Base-by-base conservation (phyloP, 805 yeast genomes). In the Lipomyces sp. region DNA sequence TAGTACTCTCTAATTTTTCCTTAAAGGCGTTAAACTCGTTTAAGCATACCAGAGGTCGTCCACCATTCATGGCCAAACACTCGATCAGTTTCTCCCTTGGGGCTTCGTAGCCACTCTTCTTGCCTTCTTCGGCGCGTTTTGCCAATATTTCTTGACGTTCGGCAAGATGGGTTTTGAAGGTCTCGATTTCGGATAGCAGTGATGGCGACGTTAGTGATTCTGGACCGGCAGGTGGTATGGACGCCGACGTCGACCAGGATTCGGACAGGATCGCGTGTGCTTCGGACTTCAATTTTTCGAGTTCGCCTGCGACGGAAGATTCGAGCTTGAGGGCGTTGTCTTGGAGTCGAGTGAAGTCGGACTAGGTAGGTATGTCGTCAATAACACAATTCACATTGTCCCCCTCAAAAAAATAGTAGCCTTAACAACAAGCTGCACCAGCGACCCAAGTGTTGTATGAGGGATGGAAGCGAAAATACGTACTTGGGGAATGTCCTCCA, bases 41-140 rank as follows among this genome's bases (percentile, higher is more conserved):
- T 88, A 92, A 89, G 76, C 97, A 91, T 77, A 89, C 87, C 76
- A 91, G 83, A 30, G 90, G 87, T 75, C 82, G 86, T 69, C 82
- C 78, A 76, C 87, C 88, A 59, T 83, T 83, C 71, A 81, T 82
- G 15, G 74, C 58, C 74, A 91, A 81, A 76, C 97, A 91, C 53
- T 79, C 73, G 33, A 83, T 78, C 33, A 92, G 86, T 10, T 80
- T 73, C 6, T 74, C 72, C 77, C 89, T 86, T 30, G 64, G 66
- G 42, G 13, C 57, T 10, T 66, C 69, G 35, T 35, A 62, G 10
- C 57, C 69, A 24, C 57, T 59, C n/a, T 33, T 33, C 48, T 59
- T 51, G 29, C 69, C 62, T 1, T 72, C 73, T 62, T 80, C 74
- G 8, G 87, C 75, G 1, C 80, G 82, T 29, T 81, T 82, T 18